Conservation (phyloP, 495 filamentous ascomycete species). For the Pseudomonodictys pantanalensis region DNA sequence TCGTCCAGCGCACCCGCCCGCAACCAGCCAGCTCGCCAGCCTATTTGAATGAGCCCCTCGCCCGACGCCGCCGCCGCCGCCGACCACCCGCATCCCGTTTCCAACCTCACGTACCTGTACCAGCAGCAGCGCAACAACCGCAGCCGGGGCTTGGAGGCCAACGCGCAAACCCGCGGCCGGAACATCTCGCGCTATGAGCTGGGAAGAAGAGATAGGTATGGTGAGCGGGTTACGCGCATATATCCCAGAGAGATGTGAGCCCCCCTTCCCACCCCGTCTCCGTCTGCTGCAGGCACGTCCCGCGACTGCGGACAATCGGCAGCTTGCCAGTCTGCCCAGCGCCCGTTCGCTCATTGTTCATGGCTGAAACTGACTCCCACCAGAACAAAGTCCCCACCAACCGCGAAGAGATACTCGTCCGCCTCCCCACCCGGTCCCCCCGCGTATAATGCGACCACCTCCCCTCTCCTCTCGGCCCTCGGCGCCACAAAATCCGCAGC, state of each 20-base stretch:
- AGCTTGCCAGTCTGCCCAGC: neutral
- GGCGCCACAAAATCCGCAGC: slow-evolving; percentile 32
- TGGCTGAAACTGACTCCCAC: slow-evolving; percentile 16
- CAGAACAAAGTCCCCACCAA: slow-evolving; percentile 33
- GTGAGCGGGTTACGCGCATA: slow-evolving; percentile 32
- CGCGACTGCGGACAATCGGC: neutral
- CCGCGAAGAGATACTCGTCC: slow-evolving; percentile 23
- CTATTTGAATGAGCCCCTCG: slow-evolving; percentile 37
- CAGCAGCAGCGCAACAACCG: slow-evolving; percentile 28
- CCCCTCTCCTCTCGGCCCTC: slow-evolving; percentile 36
- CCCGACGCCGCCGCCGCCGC: slow-evolving; percentile 25
- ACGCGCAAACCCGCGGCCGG: slow-evolving; percentile 27
- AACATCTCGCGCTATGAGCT: slow-evolving; percentile 35
- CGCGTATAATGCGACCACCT: slow-evolving; percentile 33
- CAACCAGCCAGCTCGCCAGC: neutral
- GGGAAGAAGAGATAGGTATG: slow-evolving; percentile 37
- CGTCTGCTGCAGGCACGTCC: neutral
- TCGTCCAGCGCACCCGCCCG: neutral
- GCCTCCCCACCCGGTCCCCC: slow-evolving; percentile 17
- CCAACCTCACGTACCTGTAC: slow-evolving; percentile 20
- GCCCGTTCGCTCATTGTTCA: neutral
- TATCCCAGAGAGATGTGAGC: slow-evolving; percentile 37
- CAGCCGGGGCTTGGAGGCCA: slow-evolving; percentile 27
- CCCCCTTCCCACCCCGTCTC: neutral
- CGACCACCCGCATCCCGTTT: slow-evolving; percentile 18